Conservation (phyloP, 148 eudicot genomes). For the Talinum fruticosum region DNA sequence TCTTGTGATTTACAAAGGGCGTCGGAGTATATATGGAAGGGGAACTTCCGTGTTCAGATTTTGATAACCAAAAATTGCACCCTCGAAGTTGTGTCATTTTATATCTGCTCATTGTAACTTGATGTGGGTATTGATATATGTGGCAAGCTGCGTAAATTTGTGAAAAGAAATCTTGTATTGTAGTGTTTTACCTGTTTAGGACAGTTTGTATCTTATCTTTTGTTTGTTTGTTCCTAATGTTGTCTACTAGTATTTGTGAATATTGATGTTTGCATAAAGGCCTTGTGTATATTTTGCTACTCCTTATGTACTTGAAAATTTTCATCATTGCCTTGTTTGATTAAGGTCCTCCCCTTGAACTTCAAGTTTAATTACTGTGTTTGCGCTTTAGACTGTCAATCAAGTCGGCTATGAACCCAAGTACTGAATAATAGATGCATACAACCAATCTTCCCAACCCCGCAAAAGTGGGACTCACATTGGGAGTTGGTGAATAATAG, state of each 20-base stretch:
- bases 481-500: too few species aligned
- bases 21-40: neutral
- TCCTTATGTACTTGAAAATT: too few species aligned
- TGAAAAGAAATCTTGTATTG: neutral
- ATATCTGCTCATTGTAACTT: conserved; percentile 11
- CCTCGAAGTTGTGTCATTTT: neutral
- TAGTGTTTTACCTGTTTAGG: neutral
- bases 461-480: too few species aligned
- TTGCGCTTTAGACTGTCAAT: neutral
- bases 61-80: neutral
- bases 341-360: too few species aligned
- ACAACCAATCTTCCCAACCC: too few species aligned
- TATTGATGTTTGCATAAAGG: conserved; percentile 6
- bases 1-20: conserved; percentile 5
- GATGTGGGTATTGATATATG: neutral
- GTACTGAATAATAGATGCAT: too few species aligned
- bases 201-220: conserved; percentile 10
- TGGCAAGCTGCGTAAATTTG: conserved; percentile 21
- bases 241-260: neutral
- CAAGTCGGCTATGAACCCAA: too few species aligned
- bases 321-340: too few species aligned
- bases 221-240: neutral
- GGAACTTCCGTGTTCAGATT: neutral
- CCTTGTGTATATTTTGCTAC: neutral
- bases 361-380: neutral